phyloP scores from a whole-genome alignment of 805 yeast species.

The Tetrapisispora arboricola region DNA sequence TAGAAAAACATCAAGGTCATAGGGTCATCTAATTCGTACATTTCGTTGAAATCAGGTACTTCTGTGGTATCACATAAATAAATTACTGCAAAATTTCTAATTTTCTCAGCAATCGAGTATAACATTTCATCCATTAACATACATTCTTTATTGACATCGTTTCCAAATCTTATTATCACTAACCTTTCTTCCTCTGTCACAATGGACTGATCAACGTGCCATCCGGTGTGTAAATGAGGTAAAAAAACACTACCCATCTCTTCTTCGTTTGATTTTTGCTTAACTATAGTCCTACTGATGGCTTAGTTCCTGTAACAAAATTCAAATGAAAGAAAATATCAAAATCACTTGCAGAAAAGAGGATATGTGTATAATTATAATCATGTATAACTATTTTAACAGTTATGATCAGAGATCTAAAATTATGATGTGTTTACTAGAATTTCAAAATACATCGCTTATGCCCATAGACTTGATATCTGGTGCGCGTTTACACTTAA shows the following conservation, averaged over 20 bases:
- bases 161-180: slow-evolving; percentile 83
- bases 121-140: slow-evolving; percentile 86
- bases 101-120: slow-evolving; percentile 68
- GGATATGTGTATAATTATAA: no score
- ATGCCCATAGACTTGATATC: no score
- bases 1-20: slow-evolving; percentile 89
- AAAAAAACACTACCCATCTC: slow-evolving; percentile 71
- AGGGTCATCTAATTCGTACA: slow-evolving; percentile 55
- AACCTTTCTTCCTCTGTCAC: slow-evolving; percentile 83
- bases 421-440: no score
- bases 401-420: no score
- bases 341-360: no score
- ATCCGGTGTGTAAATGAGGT: slow-evolving; percentile 73
- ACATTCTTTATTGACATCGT: slow-evolving; percentile 65
- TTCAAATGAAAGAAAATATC: no score
- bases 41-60: slow-evolving; percentile 78
- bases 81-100: slow-evolving; percentile 77
- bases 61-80: slow-evolving; percentile 82
- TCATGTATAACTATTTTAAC: no score
- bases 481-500: no score
- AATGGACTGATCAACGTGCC: slow-evolving; percentile 98
- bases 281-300: no score
- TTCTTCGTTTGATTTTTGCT: no score
- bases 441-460: no score
- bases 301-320: no score